phyloP scores from a whole-genome alignment of 345 rosid species.

The Lumnitzera littorea region DNA sequence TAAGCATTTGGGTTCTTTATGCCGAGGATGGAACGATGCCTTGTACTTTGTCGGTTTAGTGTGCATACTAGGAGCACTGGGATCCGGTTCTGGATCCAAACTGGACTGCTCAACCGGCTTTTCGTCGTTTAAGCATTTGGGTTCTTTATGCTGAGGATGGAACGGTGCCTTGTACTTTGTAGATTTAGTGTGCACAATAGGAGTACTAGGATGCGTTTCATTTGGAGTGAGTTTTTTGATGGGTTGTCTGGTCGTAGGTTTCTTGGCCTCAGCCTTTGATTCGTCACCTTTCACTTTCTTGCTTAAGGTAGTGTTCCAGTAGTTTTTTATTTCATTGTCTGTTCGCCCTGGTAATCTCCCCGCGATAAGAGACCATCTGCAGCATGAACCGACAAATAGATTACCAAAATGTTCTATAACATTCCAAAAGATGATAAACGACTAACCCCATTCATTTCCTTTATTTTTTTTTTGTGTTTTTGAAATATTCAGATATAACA shows the following conservation, averaged over 20 bases:
- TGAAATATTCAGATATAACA: too few species aligned
- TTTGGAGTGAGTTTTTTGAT: not conserved
- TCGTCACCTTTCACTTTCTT: conserved; percentile 18
- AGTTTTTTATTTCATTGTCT: conserved; percentile 48
- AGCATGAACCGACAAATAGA: not conserved
- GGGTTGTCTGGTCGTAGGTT: not conserved
- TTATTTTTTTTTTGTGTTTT: too few species aligned
- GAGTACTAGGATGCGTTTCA: not conserved
- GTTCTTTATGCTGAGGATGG: not conserved
- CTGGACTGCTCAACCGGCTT: not conserved
- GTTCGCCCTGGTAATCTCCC: conserved; percentile 45
- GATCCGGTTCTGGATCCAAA: conserved; percentile 1
- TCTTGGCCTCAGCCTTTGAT: conserved; percentile 1
- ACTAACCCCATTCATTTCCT: too few species aligned
- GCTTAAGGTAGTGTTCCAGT: conserved; percentile 33
- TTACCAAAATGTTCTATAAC: too few species aligned
- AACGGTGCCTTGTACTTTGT: not conserved
- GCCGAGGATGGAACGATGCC: not conserved
- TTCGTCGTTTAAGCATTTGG: too few species aligned
- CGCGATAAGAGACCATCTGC: conserved; percentile 34
- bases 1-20: not conserved
- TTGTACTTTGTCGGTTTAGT: not conserved
- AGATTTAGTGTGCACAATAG: not conserved
- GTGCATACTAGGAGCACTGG: not conserved
- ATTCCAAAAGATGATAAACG: too few species aligned